These are phyloP conservation scores for Vaccinium myrtillus DNA, from an alignment of 148 eudicot species.

Conservation along the genomic window DNA sequence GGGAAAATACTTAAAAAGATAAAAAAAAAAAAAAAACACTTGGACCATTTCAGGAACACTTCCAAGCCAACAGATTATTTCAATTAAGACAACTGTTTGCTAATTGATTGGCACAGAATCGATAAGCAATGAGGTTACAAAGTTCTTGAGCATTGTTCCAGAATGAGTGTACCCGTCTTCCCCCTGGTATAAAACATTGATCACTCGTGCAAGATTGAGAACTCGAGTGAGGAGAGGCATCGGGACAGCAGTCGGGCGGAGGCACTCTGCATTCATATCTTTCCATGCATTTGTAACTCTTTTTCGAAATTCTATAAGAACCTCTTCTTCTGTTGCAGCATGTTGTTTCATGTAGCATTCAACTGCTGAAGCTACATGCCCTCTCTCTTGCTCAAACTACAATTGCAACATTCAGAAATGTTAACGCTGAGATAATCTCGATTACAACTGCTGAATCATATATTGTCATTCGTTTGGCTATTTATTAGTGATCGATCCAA, in stretches of 20 bases:
- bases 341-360: conserved; percentile 40
- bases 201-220: conserved; percentile 34
- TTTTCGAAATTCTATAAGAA: conserved; percentile 16
- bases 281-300: conserved; percentile 38
- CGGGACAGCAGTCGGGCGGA: conserved; percentile 31
- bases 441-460: no score
- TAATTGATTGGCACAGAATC: conserved; percentile 3
- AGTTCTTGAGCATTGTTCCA: not conserved
- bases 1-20: no score
- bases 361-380: conserved; percentile 41
- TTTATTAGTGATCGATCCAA: no score
- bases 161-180: conserved; percentile 50
- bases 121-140: conserved; percentile 16
- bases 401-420: not conserved
- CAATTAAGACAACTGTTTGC: not conserved
- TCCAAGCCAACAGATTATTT: no score
- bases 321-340: conserved; percentile 27
- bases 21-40: no score
- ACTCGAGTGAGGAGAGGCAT: conserved; percentile 30
- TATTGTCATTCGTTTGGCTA: no score
- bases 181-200: conserved; percentile 39
- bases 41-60: not conserved
- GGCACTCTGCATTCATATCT: conserved; percentile 34
- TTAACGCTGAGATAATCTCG: no score
- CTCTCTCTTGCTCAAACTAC: conserved; percentile 34